Percentiles rank a stretch among this genome's conserved stretches.
phyloP scores from a whole-genome alignment of 78 protist genomes.

The Anaeramoeba flamelloides region DNA sequence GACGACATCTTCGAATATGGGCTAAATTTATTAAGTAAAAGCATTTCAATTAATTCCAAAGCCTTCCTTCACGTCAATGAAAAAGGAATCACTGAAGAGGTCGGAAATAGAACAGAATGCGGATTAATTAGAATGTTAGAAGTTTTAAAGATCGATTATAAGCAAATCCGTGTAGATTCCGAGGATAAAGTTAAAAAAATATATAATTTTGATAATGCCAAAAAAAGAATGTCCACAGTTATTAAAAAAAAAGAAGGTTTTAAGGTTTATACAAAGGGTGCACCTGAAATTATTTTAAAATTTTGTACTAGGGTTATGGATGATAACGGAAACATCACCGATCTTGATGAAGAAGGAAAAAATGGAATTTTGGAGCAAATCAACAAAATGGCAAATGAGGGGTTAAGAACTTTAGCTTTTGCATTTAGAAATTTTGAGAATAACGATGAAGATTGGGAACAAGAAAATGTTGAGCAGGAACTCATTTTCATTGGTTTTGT shows the following conservation, averaged over 20 bases:
- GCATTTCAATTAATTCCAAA: conserved; percentile 3
- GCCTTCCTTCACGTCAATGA: neutral
- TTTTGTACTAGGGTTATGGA: neutral
- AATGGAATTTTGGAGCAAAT: neutral
- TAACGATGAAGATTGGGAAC: neutral
- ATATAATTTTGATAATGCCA: neutral
- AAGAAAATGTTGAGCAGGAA: neutral
- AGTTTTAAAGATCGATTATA: neutral
- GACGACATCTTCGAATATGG: neutral
- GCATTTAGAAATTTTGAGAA: conserved; percentile 20
- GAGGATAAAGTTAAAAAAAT: neutral
- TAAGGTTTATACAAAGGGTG: neutral
- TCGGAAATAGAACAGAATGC: neutral
- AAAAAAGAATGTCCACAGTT: neutral
- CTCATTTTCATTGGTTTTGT: neutral
- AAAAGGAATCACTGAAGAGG: neutral
- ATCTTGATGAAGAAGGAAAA: neutral
- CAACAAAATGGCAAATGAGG: conserved; percentile 41
- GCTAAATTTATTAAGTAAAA: neutral
- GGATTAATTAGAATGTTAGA: neutral
- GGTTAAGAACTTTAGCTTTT: conserved; percentile 56
- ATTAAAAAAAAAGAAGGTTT: neutral
- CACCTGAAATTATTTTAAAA: neutral
- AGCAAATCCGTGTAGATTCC: neutral
- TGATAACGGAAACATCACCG: neutral